A percentile compares a stretch with the other conserved stretches of the same genome.
Conservation (phyloP, 2,329 filamentous ascomycete genomes). For the Penicillium olsonii region DNA sequence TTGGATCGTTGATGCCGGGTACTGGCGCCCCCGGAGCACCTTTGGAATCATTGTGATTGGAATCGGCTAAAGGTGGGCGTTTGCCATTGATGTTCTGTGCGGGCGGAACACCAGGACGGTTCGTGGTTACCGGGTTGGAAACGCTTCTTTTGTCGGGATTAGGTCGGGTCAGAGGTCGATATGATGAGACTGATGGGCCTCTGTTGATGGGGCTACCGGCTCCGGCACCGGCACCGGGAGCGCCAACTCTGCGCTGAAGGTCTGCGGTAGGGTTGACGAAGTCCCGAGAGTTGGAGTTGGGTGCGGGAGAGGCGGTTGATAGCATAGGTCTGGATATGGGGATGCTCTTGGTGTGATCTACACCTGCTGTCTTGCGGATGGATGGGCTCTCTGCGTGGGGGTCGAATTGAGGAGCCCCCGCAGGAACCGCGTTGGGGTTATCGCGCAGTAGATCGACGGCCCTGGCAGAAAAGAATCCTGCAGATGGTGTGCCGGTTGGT, state of each 20-base stretch:
- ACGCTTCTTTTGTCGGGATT: slow-evolving; percentile 32
- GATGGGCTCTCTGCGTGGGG: slow-evolving; percentile 77
- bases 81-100: slow-evolving; percentile 42
- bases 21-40: slow-evolving; percentile 26
- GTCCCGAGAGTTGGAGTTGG: slow-evolving; percentile 31
- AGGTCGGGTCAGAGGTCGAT: slow-evolving; percentile 48
- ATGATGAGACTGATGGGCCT: slow-evolving; percentile 41
- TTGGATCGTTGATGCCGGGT: slow-evolving; percentile 31
- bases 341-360: slow-evolving; percentile 77
- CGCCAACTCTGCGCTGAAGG: slow-evolving; percentile 38
- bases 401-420: slow-evolving; percentile 63
- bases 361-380: slow-evolving; percentile 82
- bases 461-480: slow-evolving; percentile 70
- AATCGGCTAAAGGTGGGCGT: slow-evolving; percentile 46
- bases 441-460: slow-evolving; percentile 62
- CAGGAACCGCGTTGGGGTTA: slow-evolving; percentile 46
- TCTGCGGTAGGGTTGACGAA: slow-evolving; percentile 40
- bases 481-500: slow-evolving; percentile 29
- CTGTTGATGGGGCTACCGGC: slow-evolving; percentile 35
- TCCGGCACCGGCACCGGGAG: slow-evolving; percentile 29
- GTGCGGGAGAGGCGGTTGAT: slow-evolving; percentile 30
- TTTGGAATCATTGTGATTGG: slow-evolving; percentile 36
- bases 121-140: slow-evolving; percentile 18
- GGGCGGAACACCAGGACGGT: slow-evolving; percentile 23
- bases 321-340: slow-evolving; percentile 61